phyloP scores from a whole-genome alignment of 2,329 filamentous ascomycete species.

The Curvularia eragrostidis region DNA sequence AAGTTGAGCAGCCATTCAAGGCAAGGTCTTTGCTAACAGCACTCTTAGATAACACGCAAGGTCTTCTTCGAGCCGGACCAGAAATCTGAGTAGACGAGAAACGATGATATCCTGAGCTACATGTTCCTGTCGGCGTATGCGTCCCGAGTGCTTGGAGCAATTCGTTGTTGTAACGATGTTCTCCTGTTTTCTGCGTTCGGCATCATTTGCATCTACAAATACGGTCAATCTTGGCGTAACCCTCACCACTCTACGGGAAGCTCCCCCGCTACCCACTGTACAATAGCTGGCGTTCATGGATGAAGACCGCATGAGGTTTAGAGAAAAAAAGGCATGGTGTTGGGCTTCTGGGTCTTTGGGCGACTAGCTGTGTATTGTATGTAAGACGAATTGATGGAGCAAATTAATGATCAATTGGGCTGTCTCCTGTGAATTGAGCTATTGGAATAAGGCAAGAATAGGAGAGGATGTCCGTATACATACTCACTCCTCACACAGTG shows the following conservation, averaged over 20 bases:
- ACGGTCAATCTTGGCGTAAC: slow-evolving; percentile 20
- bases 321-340: slow-evolving; percentile 14
- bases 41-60: slow-evolving; percentile 34
- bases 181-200: slow-evolving; percentile 17
- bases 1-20: slow-evolving; percentile 13
- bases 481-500: not conserved
- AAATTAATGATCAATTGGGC: slow-evolving; percentile 11
- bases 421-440: not conserved
- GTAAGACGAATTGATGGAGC: slow-evolving; percentile 17
- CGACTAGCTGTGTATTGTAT: slow-evolving; percentile 14
- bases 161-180: slow-evolving; percentile 2
- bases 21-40: not conserved
- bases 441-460: not conserved
- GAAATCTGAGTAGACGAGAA: slow-evolving; percentile 10
- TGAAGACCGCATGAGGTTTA: slow-evolving; percentile 10
- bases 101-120: slow-evolving; percentile 8
- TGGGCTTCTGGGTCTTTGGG: slow-evolving; percentile 8
- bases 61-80: slow-evolving; percentile 37
- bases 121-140: not conserved
- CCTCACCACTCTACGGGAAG: slow-evolving; percentile 27
- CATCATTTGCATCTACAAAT: slow-evolving; percentile 21
- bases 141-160: not conserved
- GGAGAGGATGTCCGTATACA: not conserved
- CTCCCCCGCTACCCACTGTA: slow-evolving; percentile 20
- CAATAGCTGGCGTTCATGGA: slow-evolving; percentile 25